A percentile compares a stretch with the other conserved stretches of the same genome.
phyloP scores from a whole-genome alignment of 345 rosid species.

The Jatropha curcas region DNA sequence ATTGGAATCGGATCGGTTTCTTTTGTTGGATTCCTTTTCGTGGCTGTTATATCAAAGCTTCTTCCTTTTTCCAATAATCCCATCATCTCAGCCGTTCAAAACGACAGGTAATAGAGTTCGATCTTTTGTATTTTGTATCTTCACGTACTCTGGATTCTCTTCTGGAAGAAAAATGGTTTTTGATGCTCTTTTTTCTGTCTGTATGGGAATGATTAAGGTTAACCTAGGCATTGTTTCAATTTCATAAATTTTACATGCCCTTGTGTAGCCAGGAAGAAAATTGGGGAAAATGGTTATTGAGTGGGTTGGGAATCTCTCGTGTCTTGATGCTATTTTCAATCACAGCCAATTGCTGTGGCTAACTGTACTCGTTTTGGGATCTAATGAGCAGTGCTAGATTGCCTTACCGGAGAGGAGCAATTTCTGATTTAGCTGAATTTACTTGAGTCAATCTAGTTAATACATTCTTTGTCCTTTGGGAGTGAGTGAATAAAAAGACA shows the following conservation, averaged over 20 bases:
- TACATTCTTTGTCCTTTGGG: background rate
- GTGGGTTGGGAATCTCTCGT: background rate
- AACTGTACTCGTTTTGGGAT: background rate
- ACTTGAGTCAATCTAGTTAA: too few relatives aligned
- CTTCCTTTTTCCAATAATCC: slow-evolving; percentile 43
- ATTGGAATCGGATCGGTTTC: slow-evolving; percentile 34
- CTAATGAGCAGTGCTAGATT: background rate
- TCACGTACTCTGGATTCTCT: too few relatives aligned
- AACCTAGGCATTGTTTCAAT: background rate
- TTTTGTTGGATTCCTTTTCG: slow-evolving; percentile 41
- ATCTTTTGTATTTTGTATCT: too few relatives aligned
- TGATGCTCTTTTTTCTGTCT: too few relatives aligned
- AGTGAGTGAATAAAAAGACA: background rate
- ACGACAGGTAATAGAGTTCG: slow-evolving; percentile 59
- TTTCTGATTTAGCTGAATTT: background rate
- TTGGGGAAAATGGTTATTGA: background rate
- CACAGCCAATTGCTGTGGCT: background rate
- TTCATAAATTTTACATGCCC: background rate
- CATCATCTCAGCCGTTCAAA: slow-evolving; percentile 46
- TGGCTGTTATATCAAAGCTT: slow-evolving; percentile 50
- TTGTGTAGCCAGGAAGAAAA: background rate
- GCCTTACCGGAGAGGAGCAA: background rate
- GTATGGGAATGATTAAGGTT: background rate
- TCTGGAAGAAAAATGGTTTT: too few relatives aligned
- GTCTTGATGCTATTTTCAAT: background rate